Conservation (phyloP, 768 basidiomycete genomes). For the Pulveroboletus sp. region DNA sequence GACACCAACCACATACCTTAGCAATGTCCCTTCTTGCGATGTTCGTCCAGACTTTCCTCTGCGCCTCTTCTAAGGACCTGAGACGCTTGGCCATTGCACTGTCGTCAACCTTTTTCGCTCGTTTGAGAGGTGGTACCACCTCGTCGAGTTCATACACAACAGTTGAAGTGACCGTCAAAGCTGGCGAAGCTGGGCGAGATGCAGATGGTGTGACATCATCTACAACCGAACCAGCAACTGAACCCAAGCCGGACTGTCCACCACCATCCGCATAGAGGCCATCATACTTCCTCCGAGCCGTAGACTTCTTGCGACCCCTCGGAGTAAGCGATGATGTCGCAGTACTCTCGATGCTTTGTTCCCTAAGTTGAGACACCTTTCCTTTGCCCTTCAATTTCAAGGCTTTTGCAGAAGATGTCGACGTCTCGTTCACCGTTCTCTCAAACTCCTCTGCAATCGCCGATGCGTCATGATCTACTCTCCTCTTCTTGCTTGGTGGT, state of each 20-base stretch:
- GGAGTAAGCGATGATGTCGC: constrained; percentile 36
- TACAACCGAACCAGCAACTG: constrained; percentile 45
- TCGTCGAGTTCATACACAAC: constrained; percentile 73
- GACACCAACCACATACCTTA: constrained; percentile 45
- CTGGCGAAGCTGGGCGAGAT: constrained; percentile 70
- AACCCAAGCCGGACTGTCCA: constrained; percentile 44
- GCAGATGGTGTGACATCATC: constrained; percentile 68
- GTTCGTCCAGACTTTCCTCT: constrained; percentile 86
- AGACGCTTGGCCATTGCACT: constrained; percentile 67
- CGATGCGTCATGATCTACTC: constrained; percentile 42
- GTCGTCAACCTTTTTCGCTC: constrained; percentile 75
- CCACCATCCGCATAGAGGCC: constrained; percentile 47
- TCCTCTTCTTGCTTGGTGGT: constrained; percentile 58
- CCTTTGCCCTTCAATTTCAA: constrained; percentile 48
- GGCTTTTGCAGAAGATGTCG: constrained; percentile 33
- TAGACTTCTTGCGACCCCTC: constrained; percentile 53
- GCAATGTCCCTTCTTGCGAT: constrained; percentile 81
- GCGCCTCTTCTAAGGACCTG: constrained; percentile 74
- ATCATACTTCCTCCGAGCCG: constrained; percentile 54
- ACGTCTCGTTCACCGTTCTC: constrained; percentile 35
- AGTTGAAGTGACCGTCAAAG: constrained; percentile 46
- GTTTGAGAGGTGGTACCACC: constrained; percentile 61
- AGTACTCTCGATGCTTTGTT: constrained; percentile 55
- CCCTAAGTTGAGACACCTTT: constrained; percentile 44
- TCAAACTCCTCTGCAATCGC: constrained; percentile 48